Base-by-base conservation (phyloP, 2,329 filamentous ascomycete species). In the Phyllosticta citrichinensis region DNA sequence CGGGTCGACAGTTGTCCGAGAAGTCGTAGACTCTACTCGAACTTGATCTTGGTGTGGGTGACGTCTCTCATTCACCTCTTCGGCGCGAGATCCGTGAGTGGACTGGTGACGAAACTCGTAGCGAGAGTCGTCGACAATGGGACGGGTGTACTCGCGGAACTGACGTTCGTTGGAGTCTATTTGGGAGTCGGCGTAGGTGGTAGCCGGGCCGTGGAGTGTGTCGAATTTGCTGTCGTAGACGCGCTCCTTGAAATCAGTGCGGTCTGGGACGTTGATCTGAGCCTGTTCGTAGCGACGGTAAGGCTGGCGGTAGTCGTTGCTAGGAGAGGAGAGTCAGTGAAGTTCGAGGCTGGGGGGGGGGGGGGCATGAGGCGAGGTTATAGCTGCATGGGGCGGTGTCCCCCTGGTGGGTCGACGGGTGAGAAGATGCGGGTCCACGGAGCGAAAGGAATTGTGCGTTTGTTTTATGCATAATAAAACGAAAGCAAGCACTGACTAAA, bases 221-320 rank as follows among this genome's bases (percentile, higher is more conserved):
- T 75, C 73, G 72, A 76, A 77, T 65, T 79, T 74, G 65, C 73
- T 74, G 67, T 79, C 77, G 73, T 73, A 76, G 68, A 70, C 67
- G 53, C 57, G 58, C 70, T 79, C 80, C 74, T 88, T 80, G 71
- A 86, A 78, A 76, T 89, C 74, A 62, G 68, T 65, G 62, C 69
- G 72, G 70, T 79, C 80, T 74, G 88, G 81, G 71, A 86, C 79
- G 76, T 89, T 83, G 75, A 89, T 77, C 73, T 84, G 83, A 74
- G 83, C 81, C 74, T 87, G 83, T 70, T 81, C 78, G 79, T 84
- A 85, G 64, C 78, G 78, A 70, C 76, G 75, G 74, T 79, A 77
- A 66, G 80, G 77, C 73, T 80, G 77, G 70, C 78, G 79, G 75
- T 83, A 83, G 72, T 82, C 85, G 73, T 65, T 61, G 71, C 67